A percentile compares a stretch with the other conserved stretches of the same genome.
Conservation (phyloP, 2,329 filamentous ascomycete genomes). For the Clathrospora elynae region DNA sequence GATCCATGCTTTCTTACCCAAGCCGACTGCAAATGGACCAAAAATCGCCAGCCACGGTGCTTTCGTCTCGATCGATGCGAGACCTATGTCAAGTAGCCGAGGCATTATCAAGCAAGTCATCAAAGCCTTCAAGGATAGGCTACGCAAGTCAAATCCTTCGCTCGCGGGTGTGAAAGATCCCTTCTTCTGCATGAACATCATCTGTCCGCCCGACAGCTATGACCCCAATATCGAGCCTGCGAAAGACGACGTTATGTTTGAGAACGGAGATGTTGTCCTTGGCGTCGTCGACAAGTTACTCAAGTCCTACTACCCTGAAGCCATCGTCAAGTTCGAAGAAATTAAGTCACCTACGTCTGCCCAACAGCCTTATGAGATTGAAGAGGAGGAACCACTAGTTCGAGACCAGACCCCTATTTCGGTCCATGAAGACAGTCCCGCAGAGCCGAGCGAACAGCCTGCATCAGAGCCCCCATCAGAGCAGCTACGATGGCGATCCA, state of each 20-base stretch:
- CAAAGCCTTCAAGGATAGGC: conserved; percentile 57
- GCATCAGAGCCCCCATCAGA: background rate
- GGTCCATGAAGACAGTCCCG: conserved; percentile 1
- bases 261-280: conserved; percentile 58
- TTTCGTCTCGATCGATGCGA: conserved; percentile 71
- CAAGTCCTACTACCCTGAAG: conserved; percentile 41
- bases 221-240: conserved; percentile 73
- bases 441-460: background rate
- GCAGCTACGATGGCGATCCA: conserved; percentile 40
- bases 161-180: conserved; percentile 53
- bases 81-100: conserved; percentile 63
- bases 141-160: conserved; percentile 44
- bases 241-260: conserved; percentile 74
- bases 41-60: conserved; percentile 52
- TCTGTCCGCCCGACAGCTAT: conserved; percentile 66
- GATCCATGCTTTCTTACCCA: conserved; percentile 65
- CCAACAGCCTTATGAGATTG: background rate
- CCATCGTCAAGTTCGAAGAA: conserved; percentile 8
- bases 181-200: conserved; percentile 69
- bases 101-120: conserved; percentile 66
- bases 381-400: background rate
- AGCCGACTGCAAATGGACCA: conserved; percentile 49
- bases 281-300: conserved; percentile 54
- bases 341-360: conserved; percentile 4
- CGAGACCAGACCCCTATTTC: background rate